phyloP scores from a whole-genome alignment of 2,329 filamentous ascomycete species.

The Domatiomyces catenatus region DNA sequence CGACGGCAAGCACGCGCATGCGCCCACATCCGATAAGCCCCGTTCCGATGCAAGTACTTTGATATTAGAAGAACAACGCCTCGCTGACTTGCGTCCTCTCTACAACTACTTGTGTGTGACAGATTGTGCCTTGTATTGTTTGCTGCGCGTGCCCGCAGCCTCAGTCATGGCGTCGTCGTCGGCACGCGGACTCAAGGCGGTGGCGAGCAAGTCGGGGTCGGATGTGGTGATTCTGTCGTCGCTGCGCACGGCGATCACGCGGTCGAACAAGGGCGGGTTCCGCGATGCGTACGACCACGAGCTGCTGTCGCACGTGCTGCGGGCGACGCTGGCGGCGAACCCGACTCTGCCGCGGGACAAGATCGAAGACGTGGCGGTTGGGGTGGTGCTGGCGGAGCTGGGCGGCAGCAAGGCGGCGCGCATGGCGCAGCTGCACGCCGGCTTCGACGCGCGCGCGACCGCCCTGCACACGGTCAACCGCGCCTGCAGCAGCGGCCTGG shows the following conservation, averaged over 20 bases:
- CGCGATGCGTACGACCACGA: conserved; percentile 86
- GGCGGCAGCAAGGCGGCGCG: conserved; percentile 80
- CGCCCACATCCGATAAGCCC: neutral
- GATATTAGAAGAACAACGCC: neutral
- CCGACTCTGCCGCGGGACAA: conserved; percentile 54
- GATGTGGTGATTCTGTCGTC: conserved; percentile 82
- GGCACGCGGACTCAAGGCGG: conserved; percentile 53
- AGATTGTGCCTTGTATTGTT: neutral
- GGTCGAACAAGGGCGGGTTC: conserved; percentile 67
- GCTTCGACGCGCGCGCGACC: conserved; percentile 55
- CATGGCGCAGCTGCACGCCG: conserved; percentile 77
- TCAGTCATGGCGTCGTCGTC: conserved; percentile 29
- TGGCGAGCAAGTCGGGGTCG: conserved; percentile 62
- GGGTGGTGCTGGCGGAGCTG: conserved; percentile 79
- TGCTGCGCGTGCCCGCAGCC: neutral
- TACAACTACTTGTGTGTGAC: too few relatives aligned
- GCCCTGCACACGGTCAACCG: conserved; percentile 78
- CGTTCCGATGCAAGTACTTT: neutral
- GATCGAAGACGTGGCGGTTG: conserved; percentile 70
- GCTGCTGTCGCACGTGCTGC: conserved; percentile 49
- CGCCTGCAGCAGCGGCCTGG: conserved; percentile 65
- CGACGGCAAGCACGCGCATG: too few relatives aligned
- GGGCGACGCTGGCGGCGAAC: conserved; percentile 55
- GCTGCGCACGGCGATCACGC: conserved; percentile 74
- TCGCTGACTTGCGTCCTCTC: neutral